Percentiles rank a stretch among this genome's conserved stretches.
These are phyloP conservation scores for Vanderwaltozyma tropicalis DNA, from an alignment of 805 yeast genomes.

Conservation along the genomic window DNA sequence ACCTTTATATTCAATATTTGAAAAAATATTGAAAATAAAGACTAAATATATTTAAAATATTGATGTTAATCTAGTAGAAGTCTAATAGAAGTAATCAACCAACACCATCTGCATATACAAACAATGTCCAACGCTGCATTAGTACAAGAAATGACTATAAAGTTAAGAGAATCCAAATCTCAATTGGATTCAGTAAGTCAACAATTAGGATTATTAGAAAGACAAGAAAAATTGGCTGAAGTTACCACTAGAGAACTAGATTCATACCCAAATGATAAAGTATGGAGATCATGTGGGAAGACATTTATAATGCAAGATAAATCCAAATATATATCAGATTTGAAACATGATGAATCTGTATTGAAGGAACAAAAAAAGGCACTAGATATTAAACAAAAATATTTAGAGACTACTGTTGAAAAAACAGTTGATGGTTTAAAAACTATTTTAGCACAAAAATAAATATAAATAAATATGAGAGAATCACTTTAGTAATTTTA, in stretches of 20 bases:
- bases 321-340: slow-evolving; percentile 36
- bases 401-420: slow-evolving; percentile 66
- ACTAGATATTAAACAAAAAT: slow-evolving; percentile 56
- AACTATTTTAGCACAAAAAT: slow-evolving; percentile 26
- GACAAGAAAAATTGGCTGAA: slow-evolving; percentile 37
- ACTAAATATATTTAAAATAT: too few relatives aligned
- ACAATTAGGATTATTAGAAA: slow-evolving; percentile 22
- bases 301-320: slow-evolving; percentile 41
- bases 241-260: slow-evolving; percentile 49
- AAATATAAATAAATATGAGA: neutral
- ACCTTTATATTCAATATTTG: too few relatives aligned
- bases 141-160: slow-evolving; percentile 18
- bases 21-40: too few relatives aligned
- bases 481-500: too few relatives aligned
- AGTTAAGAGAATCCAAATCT: slow-evolving; percentile 19
- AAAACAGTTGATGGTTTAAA: slow-evolving; percentile 59
- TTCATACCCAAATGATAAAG: slow-evolving; percentile 38
- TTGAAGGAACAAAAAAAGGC: slow-evolving; percentile 50
- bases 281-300: slow-evolving; percentile 84
- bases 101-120: neutral
- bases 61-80: too few relatives aligned
- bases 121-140: slow-evolving; percentile 1
- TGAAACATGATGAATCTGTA: slow-evolving; percentile 42
- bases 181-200: slow-evolving; percentile 24
- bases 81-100: too few relatives aligned